Evolutionary conservation across 768 basidiomycete genomes (phyloP).

Genomic region (Sistotremastrum suecicum): DNA sequence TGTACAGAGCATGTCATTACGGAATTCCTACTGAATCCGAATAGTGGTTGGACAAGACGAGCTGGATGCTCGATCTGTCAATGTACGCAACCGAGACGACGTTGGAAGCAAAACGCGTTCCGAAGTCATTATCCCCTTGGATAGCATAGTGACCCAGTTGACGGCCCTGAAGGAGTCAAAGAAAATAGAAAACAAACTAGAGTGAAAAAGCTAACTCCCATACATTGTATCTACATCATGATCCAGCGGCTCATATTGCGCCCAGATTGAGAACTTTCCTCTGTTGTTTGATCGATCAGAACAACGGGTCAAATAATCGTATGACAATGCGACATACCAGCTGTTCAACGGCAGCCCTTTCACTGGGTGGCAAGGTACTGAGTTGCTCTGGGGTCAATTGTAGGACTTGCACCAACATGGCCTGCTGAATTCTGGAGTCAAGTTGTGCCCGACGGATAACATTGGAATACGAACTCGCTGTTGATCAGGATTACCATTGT

Average conservation of each 20-base stretch:
- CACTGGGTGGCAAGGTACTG: conserved; percentile 60
- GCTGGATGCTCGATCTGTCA: conserved; percentile 73
- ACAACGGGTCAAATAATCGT: too few relatives aligned
- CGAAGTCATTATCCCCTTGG: conserved; percentile 55
- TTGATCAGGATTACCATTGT: conserved; percentile 30
- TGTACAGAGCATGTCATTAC: conserved; percentile 12
- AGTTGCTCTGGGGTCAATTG: conserved; percentile 74
- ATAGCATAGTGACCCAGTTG: conserved; percentile 56
- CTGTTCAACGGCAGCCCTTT: conserved; percentile 67
- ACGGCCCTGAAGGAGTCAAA: conserved; percentile 50
- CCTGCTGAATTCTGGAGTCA: conserved; percentile 25
- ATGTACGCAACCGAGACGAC: conserved; percentile 92
- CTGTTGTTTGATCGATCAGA: too few relatives aligned
- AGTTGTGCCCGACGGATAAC: conserved; percentile 8
- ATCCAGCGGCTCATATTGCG: too few relatives aligned
- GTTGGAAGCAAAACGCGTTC: conserved; percentile 72
- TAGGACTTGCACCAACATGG: conserved; percentile 80
- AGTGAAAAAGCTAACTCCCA: conserved; percentile 3
- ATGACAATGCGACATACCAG: conserved; percentile 32
- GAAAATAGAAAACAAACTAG: conserved; percentile 39
- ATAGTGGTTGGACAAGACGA: conserved; percentile 94
- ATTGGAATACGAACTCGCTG: conserved; percentile 20
- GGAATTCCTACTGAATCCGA: not conserved
- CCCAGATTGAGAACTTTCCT: too few relatives aligned
- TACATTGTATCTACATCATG: too few relatives aligned